Evolutionary conservation across 805 yeast species (phyloP).

Genomic region (Grigorovia humatica): DNA sequence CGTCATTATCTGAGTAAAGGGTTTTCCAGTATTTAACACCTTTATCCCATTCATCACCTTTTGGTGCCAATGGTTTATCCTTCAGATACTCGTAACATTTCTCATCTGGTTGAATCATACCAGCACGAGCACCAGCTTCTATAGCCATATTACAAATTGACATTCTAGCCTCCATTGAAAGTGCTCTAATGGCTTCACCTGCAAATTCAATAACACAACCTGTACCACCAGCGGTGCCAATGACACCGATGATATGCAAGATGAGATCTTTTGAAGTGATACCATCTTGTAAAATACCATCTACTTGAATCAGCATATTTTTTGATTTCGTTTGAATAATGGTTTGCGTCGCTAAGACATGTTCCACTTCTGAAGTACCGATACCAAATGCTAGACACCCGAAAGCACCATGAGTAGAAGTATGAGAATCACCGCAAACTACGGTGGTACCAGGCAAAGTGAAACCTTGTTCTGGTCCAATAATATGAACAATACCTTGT

Average conservation of each 20-base stretch:
- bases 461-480: conserved; percentile 98
- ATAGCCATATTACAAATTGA: conserved; percentile 98
- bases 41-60: conserved; percentile 90
- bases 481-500: conserved; percentile 97
- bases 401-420: conserved; percentile 98
- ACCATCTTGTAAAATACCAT: conserved; percentile 78
- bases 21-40: conserved; percentile 89
- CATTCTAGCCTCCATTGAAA: conserved; percentile 97
- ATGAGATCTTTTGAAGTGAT: conserved; percentile 94
- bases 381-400: conserved; percentile 97
- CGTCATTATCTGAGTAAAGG: conserved; percentile 79
- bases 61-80: conserved; percentile 92
- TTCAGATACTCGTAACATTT: conserved; percentile 78
- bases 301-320: conserved; percentile 83
- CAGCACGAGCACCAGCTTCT: conserved; percentile 99
- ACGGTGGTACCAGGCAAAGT: conserved; percentile 98
- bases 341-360: conserved; percentile 95
- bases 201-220: conserved; percentile 95
- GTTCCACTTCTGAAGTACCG: conserved; percentile 98
- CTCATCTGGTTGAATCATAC: conserved; percentile 96
- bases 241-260: conserved; percentile 87
- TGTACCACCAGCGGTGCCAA: conserved; percentile 99
- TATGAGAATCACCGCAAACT: conserved; percentile 98
- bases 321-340: conserved; percentile 89
- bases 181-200: conserved; percentile 82